Base-by-base conservation (phyloP, 2,329 filamentous ascomycete genomes). In the Tolypocladium ovalisporum region DNA sequence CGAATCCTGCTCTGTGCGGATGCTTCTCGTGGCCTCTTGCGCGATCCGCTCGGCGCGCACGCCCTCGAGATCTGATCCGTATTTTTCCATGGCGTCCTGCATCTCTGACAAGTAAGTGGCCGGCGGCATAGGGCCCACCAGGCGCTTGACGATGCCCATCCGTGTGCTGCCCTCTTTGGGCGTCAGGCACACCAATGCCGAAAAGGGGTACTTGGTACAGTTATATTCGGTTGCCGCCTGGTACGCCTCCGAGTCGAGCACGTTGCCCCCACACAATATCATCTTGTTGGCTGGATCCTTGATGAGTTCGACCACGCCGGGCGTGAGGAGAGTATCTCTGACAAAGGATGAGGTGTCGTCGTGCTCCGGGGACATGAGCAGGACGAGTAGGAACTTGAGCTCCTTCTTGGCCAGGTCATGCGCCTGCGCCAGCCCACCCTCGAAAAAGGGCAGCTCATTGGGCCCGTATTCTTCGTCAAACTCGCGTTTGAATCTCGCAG, bases 381-480 rank as follows among this genome's bases (percentile, higher is more conserved):
- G 76, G 19, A 97, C 87, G n/a, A 97, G 74, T 17, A 99, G 77
- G 68, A 95, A 96, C 68, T 95, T 95, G 57, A 97, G 80, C 39
- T 97, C 90, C 63, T 85, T 86, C 76, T 97, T 97, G 7, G 93
- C 91, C 40, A 87, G 75, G 67, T 99, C 94, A 61, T 96, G 84
- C 0, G 92, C 91, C 72, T 96, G 89, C 6, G 95, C 92, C 68
- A 97, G 94, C 5, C 93, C 91, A 55, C 88, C 88, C 67, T 97
- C 92, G 63, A 87, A 85, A 70, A 95, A 96, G 0, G 88, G 86
- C 5, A 97, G 73, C 5, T 77, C 78, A 54, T 85, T 82, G 22
- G 78, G 74, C 0, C 90, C 91, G 67, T 97, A 94, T 65, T 96
- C 90, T 72, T 99, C 94, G 66, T 96, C 91, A 63, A 99, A 96